These are phyloP conservation scores for Lathyrus aphaca DNA, from an alignment of 306 rosid species.

Conservation along the genomic window DNA sequence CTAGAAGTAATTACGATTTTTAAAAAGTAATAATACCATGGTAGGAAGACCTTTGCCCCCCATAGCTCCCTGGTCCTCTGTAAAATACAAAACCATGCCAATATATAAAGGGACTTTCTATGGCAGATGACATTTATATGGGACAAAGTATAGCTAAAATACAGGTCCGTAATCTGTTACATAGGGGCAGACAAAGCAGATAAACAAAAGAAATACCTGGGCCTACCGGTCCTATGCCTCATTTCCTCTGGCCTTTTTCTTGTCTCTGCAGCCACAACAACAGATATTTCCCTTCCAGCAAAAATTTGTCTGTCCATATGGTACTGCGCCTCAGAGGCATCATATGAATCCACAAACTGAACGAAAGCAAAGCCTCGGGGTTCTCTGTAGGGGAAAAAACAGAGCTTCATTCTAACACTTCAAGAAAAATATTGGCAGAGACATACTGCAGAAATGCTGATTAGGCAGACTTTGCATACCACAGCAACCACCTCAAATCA, in stretches of 20 bases:
- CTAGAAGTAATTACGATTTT: background rate
- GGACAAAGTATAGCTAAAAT: background rate
- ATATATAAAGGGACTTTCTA: slow-evolving; percentile 12
- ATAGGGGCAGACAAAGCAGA: slow-evolving; percentile 4
- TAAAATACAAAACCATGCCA: slow-evolving; percentile 27
- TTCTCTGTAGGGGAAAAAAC: slow-evolving; percentile 62
- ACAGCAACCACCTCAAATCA: slow-evolving; percentile 49
- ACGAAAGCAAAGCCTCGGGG: slow-evolving; percentile 99
- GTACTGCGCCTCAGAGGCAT: slow-evolving; percentile 96
- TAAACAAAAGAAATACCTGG: slow-evolving; percentile 52
- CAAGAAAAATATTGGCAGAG: slow-evolving; percentile 37
- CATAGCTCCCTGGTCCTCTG: slow-evolving; percentile 71
- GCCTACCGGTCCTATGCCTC: slow-evolving; percentile 74
- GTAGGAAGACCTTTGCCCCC: slow-evolving; percentile 75
- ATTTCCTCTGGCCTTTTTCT: slow-evolving; percentile 98
- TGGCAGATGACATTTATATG: background rate
- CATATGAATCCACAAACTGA: slow-evolving; percentile 92
- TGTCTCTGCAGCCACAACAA: slow-evolving; percentile 89
- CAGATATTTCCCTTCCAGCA: slow-evolving; percentile 98
- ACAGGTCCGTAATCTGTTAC: background rate
- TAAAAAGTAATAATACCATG: slow-evolving; percentile 61
- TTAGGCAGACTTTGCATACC: slow-evolving; percentile 47
- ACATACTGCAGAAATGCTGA: slow-evolving; percentile 44
- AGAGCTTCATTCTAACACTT: slow-evolving; percentile 44
- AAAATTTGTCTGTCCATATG: slow-evolving; percentile 92